These are phyloP conservation scores for Apiotrichum veenhuisii DNA, from an alignment of 1,284 basidiomycete genomes.

Conservation along the genomic window DNA sequence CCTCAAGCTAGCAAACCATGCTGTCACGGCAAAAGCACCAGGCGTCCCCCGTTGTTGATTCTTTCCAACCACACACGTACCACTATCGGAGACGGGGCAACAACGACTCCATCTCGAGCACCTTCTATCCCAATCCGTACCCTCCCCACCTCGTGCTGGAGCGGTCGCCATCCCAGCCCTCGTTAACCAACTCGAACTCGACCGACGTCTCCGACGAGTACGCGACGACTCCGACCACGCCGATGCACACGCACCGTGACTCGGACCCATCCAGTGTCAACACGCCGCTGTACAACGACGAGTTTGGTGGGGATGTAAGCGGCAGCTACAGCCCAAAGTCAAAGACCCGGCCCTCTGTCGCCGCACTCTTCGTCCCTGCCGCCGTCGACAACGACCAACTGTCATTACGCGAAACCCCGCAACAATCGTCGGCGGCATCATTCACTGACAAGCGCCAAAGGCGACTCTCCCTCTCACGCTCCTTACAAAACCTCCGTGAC, in stretches of 20 bases:
- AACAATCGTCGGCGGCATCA: background rate
- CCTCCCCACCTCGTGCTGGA: background rate
- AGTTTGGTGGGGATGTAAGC: no score
- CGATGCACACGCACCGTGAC: background rate
- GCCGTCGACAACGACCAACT: background rate
- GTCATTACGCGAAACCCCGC: background rate
- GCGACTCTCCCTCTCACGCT: slow-evolving; percentile 12
- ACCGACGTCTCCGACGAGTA: slow-evolving; percentile 12
- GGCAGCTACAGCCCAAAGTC: no score
- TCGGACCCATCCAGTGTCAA: background rate
- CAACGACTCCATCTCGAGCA: background rate
- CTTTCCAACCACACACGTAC: background rate
- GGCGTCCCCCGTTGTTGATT: background rate
- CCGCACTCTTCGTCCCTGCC: background rate
- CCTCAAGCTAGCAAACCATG: background rate
- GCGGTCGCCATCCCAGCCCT: slow-evolving; percentile 4
- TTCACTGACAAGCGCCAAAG: slow-evolving; percentile 1
- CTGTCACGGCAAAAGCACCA: background rate
- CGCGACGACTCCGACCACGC: slow-evolving; percentile 3
- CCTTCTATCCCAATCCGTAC: background rate
- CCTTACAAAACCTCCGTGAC: slow-evolving; percentile 10
- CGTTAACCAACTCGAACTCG: slow-evolving; percentile 7
- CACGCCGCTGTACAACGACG: no score
- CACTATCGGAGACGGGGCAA: background rate
- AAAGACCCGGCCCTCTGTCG: no score